A percentile compares a stretch with the other conserved stretches of the same genome.
phyloP scores from a whole-genome alignment of 768 basidiomycete genomes.

The Sutorius australiensis region DNA sequence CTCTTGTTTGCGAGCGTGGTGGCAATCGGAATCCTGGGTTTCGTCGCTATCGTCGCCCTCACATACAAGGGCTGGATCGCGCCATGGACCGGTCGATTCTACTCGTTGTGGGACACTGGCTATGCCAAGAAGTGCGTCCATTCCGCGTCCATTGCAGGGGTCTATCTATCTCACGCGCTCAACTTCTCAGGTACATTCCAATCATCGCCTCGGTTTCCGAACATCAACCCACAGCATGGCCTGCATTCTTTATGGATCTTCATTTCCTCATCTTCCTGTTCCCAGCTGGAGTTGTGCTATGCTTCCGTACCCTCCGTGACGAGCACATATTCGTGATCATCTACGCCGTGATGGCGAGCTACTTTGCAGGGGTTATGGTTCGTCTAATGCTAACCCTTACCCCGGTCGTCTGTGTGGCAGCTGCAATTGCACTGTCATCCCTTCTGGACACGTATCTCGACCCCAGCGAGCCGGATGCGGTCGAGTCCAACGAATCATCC shows the following conservation, averaged over 20 bases:
- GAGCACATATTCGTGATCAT: slow-evolving; percentile 99
- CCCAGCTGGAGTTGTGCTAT: slow-evolving; percentile 92
- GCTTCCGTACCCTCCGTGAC: slow-evolving; percentile 91
- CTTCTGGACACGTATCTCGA: slow-evolving; percentile 90
- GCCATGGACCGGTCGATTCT: slow-evolving; percentile 99
- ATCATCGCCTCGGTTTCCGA: slow-evolving; percentile 99
- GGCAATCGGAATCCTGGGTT: slow-evolving; percentile 65
- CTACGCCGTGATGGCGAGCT: slow-evolving; percentile 92
- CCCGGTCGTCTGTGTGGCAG: slow-evolving; percentile 91
- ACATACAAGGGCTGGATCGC: slow-evolving; percentile 96
- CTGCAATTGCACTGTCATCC: slow-evolving; percentile 86
- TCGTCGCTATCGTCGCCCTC: slow-evolving; percentile 68
- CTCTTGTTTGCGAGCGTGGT: slow-evolving; percentile 71
- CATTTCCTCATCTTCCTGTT: slow-evolving; percentile 97
- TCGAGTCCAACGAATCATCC: slow-evolving; percentile 8
- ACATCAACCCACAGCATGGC: slow-evolving; percentile 99
- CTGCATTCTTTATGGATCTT: slow-evolving; percentile 99
- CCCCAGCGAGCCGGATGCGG: slow-evolving; percentile 59
- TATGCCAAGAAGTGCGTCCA: slow-evolving; percentile 88
- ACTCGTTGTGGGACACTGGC: slow-evolving; percentile 98
- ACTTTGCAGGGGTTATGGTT: slow-evolving; percentile 99
- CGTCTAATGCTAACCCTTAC: slow-evolving; percentile 97
- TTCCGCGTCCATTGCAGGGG: not conserved
- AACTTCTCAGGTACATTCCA: slow-evolving; percentile 69
- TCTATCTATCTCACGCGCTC: not conserved